Evolutionary conservation across 371 early-diverging fungal genomes (phyloP), one percentile per base, ranked within the genome.

Genomic region (Mortierella sp.): DNA sequence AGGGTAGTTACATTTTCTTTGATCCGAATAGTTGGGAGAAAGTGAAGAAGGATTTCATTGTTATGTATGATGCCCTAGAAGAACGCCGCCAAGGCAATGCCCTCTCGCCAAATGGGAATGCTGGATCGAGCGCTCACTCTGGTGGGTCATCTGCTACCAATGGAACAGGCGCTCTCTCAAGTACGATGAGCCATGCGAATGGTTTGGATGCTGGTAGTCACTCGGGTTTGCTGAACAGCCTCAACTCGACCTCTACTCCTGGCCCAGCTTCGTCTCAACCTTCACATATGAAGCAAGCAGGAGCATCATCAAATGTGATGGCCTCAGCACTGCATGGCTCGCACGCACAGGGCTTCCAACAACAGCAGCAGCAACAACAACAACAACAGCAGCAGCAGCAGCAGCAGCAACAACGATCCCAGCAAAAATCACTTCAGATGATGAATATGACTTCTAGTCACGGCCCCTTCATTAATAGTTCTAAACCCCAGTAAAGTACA

Each of bases 41-140:
- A 64, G 91, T 95, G 66, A 93, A 92, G 82, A 90, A 93, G 86
- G 96, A 96, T 62, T 91, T 89, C 77, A 85, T 93, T 64, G 84
- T 96, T 10, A 80, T 89, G 67, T 95, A 93, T 84, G 96, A 96
- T 65, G 85, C 89, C 26, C 85, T 97, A 64, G 97, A 96, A 83
- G 96, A 95, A 73, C 90, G 94, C 71, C 70, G 85, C 37, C 85
- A 79, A 66, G 78, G 68, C 37, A 76, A 64, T 31, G 37, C 64
- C 4, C 53, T 70, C 34, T 34, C 49, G 29, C 58, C 70, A 34
- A 73, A 75, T 43, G 70, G 62, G 15, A 40, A 17, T 34, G 35
- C 51, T 22, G 57, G 49, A 19, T n/a, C 70, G 28, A 53, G 19
- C 28, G 28, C 32, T 5, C 62, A 61, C 6, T 32, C 40, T 19